Evolutionary conservation across 2,329 filamentous ascomycete species (phyloP).

Genomic region (Pyrenophora seminiperda): DNA sequence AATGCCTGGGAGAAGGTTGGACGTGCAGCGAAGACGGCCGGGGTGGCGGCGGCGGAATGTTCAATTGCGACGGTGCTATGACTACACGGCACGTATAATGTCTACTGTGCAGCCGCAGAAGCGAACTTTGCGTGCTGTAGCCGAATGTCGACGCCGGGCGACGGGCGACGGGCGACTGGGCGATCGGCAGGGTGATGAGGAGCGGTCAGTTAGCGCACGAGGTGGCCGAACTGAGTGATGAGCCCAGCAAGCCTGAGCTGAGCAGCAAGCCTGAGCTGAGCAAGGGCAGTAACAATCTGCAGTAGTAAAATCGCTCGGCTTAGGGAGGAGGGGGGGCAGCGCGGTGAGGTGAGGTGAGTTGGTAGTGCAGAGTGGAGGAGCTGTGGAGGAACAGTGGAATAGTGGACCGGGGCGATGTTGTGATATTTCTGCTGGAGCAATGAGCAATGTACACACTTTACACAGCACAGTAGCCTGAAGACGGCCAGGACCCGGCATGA

Average conservation of each 20-base stretch:
- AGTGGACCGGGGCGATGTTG: constrained; percentile 1
- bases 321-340: neutral
- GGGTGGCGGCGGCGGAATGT: constrained; percentile 12
- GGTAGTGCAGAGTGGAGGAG: neutral
- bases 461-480: too few relatives aligned
- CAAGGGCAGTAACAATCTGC: too few relatives aligned
- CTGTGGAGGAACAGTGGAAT: neutral
- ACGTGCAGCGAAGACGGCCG: constrained; percentile 1
- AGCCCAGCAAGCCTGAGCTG: too few relatives aligned
- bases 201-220: constrained; percentile 17
- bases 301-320: neutral
- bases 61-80: neutral
- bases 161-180: constrained; percentile 9
- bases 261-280: too few relatives aligned
- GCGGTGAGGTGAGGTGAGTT: neutral
- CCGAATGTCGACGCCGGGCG: neutral
- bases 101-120: neutral
- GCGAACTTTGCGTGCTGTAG: neutral
- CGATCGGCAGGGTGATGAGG: constrained; percentile 11
- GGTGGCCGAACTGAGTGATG: constrained; percentile 12
- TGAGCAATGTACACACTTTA: too few relatives aligned
- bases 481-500: constrained; percentile 1
- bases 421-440: neutral
- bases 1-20: neutral
- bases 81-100: neutral